phyloP scores from a whole-genome alignment of 176 grass and related monocot genomes.

The Cocos nucifera region DNA sequence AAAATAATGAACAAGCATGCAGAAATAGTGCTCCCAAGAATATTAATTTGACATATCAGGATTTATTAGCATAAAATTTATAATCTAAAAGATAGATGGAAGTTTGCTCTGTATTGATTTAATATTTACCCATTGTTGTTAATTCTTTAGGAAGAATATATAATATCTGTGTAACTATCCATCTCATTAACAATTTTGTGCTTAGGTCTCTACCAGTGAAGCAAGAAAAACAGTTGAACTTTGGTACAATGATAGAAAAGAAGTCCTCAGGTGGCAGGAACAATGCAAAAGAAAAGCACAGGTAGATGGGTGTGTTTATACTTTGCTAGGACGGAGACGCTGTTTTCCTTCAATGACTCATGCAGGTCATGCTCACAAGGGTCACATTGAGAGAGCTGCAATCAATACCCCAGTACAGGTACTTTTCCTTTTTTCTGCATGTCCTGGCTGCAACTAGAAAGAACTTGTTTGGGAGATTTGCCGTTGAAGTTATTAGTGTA shows the following conservation, averaged over 20 bases:
- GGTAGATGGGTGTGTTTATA: conserved; percentile 47
- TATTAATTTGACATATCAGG: too few species aligned
- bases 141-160: too few species aligned
- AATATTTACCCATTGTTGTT: too few species aligned
- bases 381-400: conserved; percentile 87
- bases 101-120: too few species aligned
- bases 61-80: too few species aligned
- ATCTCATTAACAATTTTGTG: conserved; percentile 18
- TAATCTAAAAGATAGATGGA: too few species aligned
- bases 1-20: too few species aligned
- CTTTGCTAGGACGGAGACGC: conserved; percentile 72
- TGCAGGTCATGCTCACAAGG: conserved; percentile 40
- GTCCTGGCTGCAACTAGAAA: background rate
- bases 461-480: background rate
- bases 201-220: conserved; percentile 67
- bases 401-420: conserved; percentile 99
- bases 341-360: conserved; percentile 47
- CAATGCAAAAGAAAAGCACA: conserved; percentile 46
- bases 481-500: background rate
- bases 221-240: conserved; percentile 61
- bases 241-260: conserved; percentile 81
- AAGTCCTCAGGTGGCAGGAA: conserved; percentile 69
- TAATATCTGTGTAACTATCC: background rate
- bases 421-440: background rate
- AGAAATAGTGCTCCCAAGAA: too few species aligned